Percentiles rank a stretch among this genome's conserved stretches.
phyloP scores from a whole-genome alignment of 495 filamentous ascomycete species.

The Penicillium odoratum region DNA sequence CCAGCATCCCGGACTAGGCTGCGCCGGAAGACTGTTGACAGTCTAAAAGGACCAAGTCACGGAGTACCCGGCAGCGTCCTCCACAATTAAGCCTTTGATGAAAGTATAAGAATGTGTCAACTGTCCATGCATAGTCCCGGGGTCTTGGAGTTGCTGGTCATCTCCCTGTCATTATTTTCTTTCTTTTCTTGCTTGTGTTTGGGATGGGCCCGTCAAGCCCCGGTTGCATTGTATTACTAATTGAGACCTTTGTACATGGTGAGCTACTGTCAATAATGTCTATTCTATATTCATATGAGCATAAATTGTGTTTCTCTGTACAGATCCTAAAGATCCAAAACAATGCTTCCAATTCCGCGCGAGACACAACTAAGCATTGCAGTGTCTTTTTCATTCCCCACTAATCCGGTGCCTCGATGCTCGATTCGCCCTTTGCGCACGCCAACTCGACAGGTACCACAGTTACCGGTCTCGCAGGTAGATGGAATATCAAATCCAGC shows the following conservation, averaged over 20 bases:
- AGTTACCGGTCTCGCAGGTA: conserved; percentile 14
- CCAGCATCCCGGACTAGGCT: conserved; percentile 35
- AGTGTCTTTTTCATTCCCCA: conserved; percentile 10
- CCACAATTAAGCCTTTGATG: conserved; percentile 28
- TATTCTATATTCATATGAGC: conserved; percentile 21
- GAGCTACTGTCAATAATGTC: conserved; percentile 33
- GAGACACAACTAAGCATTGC: conserved; percentile 15
- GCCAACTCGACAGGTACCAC: conserved; percentile 15
- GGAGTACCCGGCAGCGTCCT: conserved; percentile 43
- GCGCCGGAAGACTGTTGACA: conserved; percentile 44
- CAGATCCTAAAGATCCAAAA: neutral
- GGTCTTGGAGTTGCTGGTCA: conserved; percentile 39
- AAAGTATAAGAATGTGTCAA: conserved; percentile 16
- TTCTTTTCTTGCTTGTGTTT: conserved; percentile 23
- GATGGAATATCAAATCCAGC: conserved; percentile 16
- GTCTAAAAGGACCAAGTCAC: conserved; percentile 42
- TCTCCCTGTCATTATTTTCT: conserved; percentile 22
- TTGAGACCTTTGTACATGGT: conserved; percentile 30
- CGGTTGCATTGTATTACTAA: conserved; percentile 31
- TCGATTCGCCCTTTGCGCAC: conserved; percentile 5
- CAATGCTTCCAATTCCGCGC: conserved; percentile 7
- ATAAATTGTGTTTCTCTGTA: conserved; percentile 14
- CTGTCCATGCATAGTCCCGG: conserved; percentile 20
- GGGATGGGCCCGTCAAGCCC: conserved; percentile 7
- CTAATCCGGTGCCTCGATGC: conserved; percentile 11